Base-by-base conservation (phyloP, 2,329 filamentous ascomycete genomes). In the Penicillium fuscoglaucum region DNA sequence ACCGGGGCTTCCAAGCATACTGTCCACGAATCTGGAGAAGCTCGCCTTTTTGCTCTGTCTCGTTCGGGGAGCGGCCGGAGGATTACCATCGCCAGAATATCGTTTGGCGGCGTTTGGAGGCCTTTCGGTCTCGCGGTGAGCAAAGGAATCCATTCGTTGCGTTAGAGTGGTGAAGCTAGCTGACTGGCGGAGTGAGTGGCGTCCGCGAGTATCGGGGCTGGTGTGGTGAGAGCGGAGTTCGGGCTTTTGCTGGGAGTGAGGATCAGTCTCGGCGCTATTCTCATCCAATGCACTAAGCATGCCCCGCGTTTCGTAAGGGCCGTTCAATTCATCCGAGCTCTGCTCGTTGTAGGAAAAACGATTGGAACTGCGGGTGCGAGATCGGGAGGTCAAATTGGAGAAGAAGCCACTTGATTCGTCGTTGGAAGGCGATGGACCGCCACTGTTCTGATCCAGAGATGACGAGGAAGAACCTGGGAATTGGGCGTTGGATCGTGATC, bases 1-100 rank as follows among this genome's bases (percentile, higher is more conserved):
- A 76, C 93, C 90, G 53, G 90, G 92, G 37, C 92, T 93, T 65
- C 90, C 90, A 59, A 96, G 87, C 72, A 87, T 80, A 73, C 88
- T 93, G 74, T 88, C 93, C 81, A 96, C 87, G 70, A 96, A 92
- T 66, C 88, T 90, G 17, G 90, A 92, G 72, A 96, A 91, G 58
- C 90, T 91, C 52, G 90, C 90, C 80, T 96, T 96, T 80, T 96
- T 96, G 61, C 71, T 75, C 70, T 90, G 85, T 61, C 87, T 76
- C 61, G 87, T 80, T 59, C 78, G 76, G 3, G 82, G 78, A 17
- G 81, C 79, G 70, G 86, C 89, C 44, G 82, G 76, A 55, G 88
- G 85, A 68, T 84, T 86, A 61, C 79, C 81, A 76, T 96, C 91
- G 75, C 95, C 91, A 17, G 91, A 95, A 73, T 88, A 89, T 65